These are phyloP conservation scores for Astragalus glycyphyllos DNA, from an alignment of 306 rosid species.

Conservation along the genomic window DNA sequence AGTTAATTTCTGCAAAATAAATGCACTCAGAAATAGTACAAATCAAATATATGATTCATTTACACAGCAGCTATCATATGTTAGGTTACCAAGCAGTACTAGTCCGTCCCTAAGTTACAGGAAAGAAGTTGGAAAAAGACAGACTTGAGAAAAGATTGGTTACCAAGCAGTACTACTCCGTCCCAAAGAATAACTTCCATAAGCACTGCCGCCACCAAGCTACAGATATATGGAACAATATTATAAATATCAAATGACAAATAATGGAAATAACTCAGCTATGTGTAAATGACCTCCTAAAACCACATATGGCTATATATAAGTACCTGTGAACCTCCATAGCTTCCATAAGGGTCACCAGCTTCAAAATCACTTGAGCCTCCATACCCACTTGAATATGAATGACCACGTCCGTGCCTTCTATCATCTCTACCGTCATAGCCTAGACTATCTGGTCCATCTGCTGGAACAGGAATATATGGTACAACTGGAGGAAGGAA, in stretches of 20 bases:
- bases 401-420: conserved; percentile 90
- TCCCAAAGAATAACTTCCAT: conserved; percentile 84
- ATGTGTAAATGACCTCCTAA: conserved; percentile 15
- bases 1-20: conserved; percentile 14
- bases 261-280: conserved; percentile 14
- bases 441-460: conserved; percentile 67
- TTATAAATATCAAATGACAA: conserved; percentile 31
- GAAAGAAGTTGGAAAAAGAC: conserved; percentile 12
- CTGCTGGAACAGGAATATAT: conserved; percentile 79
- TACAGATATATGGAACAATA: conserved; percentile 52
- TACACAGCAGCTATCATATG: background rate
- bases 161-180: conserved; percentile 82
- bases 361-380: conserved; percentile 75
- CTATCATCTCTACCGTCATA: conserved; percentile 84
- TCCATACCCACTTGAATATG: conserved; percentile 79
- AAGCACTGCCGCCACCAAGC: conserved; percentile 76
- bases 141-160: conserved; percentile 41
- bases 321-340: conserved; percentile 88
- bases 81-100: too few species aligned
- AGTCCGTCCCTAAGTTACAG: too few species aligned
- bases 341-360: conserved; percentile 75
- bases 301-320: background rate
- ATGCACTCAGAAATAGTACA: conserved; percentile 11
- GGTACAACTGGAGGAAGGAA: conserved; percentile 93
- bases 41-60: conserved; percentile 13